A percentile compares a stretch with the other conserved stretches of the same genome.
These are phyloP conservation scores for Adiantum capillusveneris DNA, from an alignment of 75 land plant genomes.

Conservation along the genomic window DNA sequence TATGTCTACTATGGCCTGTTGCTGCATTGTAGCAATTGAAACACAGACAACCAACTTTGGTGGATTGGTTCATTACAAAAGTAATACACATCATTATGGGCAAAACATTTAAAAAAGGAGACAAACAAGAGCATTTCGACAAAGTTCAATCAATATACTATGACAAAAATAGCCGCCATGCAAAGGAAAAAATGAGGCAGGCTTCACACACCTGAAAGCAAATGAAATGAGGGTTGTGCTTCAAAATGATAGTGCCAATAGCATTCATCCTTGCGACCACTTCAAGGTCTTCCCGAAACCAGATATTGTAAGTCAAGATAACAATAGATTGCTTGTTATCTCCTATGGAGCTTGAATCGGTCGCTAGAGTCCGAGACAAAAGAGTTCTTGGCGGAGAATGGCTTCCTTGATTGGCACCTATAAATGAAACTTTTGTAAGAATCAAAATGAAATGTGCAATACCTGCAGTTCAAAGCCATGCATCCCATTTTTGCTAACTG, in stretches of 20 bases:
- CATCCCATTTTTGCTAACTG: too few relatives aligned
- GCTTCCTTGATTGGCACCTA: not conserved
- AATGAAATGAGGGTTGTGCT: conserved; percentile 78
- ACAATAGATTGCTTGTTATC: conserved; percentile 16
- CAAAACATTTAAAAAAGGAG: too few relatives aligned
- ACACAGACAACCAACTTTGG: too few relatives aligned
- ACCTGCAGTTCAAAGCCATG: too few relatives aligned
- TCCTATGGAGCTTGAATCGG: not conserved
- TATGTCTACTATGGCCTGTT: too few relatives aligned
- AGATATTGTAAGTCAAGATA: conserved; percentile 79
- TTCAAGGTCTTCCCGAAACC: conserved; percentile 82
- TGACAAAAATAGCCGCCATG: not conserved
- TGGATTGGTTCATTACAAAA: too few relatives aligned
- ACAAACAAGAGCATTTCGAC: too few relatives aligned
- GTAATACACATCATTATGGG: too few relatives aligned
- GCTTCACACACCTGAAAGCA: conserved; percentile 64
- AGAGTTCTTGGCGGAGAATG: not conserved
- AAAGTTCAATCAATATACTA: not conserved
- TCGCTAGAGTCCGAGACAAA: not conserved
- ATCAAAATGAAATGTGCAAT: too few relatives aligned
- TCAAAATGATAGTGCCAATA: conserved; percentile 67
- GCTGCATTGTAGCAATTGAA: too few relatives aligned
- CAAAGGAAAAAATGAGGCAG: not conserved
- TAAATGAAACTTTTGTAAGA: too few relatives aligned
- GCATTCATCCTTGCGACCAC: conserved; percentile 58